Conservation (phyloP, 352 stramenopile species). For the Phytophthora sojae region DNA sequence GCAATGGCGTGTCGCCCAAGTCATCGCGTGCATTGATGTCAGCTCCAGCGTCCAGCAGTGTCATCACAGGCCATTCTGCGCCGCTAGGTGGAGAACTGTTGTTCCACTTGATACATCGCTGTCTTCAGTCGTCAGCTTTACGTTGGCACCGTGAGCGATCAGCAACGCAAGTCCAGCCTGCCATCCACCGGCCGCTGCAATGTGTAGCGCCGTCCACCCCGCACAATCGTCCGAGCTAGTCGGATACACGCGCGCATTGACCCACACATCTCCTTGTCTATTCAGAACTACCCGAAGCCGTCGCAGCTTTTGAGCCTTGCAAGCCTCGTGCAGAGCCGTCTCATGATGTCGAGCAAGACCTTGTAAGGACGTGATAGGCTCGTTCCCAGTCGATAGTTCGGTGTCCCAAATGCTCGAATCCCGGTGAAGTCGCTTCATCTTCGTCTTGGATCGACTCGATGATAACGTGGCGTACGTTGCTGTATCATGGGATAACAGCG, state of each 20-base stretch:
- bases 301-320: conserved; percentile 11
- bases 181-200: conserved; percentile 40
- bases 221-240: conserved; percentile 5
- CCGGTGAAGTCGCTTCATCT: background rate
- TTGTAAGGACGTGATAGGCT: background rate
- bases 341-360: conserved; percentile 1
- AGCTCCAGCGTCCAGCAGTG: conserved; percentile 42
- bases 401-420: conserved; percentile 19
- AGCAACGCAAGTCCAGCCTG: conserved; percentile 30
- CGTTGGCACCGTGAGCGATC: conserved; percentile 35
- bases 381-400: conserved; percentile 7
- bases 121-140: conserved; percentile 21
- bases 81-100: conserved; percentile 38
- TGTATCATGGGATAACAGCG: conserved; percentile 27
- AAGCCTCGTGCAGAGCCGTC: conserved; percentile 10
- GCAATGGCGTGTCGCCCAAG: conserved; percentile 31
- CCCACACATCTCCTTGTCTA: conserved; percentile 4
- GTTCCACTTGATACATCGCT: conserved; percentile 1
- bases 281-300: conserved; percentile 28
- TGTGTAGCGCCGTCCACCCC: conserved; percentile 41
- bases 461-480: background rate
- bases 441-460: background rate
- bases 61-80: conserved; percentile 34
- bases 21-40: conserved; percentile 24
- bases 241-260: conserved; percentile 12